These are phyloP conservation scores for Cadophora luteo-olivacea DNA, from an alignment of 2,329 filamentous ascomycete species.

Conservation along the genomic window DNA sequence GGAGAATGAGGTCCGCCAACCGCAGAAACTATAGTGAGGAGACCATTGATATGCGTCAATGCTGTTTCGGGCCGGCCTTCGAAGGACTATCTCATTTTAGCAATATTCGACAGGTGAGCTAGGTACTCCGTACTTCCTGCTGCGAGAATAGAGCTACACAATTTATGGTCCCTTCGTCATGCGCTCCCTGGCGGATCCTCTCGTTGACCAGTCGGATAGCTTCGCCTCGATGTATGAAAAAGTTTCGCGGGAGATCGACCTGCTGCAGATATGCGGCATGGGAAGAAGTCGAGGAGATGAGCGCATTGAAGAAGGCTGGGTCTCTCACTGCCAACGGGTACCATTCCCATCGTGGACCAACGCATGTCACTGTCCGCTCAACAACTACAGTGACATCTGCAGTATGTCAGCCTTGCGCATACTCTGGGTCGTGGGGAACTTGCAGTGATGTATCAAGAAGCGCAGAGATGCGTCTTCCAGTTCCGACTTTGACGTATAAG, in stretches of 20 bases:
- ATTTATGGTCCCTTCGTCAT: slow-evolving; percentile 37
- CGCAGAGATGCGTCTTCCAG: slow-evolving; percentile 31
- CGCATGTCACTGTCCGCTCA: slow-evolving; percentile 27
- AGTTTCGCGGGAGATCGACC: slow-evolving; percentile 25
- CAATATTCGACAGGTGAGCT: neutral
- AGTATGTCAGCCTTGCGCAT: slow-evolving; percentile 28
- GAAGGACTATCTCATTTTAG: slow-evolving; percentile 22
- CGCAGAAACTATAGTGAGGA: slow-evolving; percentile 28
- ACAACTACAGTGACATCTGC: slow-evolving; percentile 34
- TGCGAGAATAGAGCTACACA: slow-evolving; percentile 33
- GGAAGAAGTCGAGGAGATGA: slow-evolving; percentile 33
- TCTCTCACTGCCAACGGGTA: slow-evolving; percentile 35
- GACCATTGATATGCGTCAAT: slow-evolving; percentile 30
- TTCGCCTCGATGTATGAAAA: slow-evolving; percentile 33
- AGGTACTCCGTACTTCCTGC: slow-evolving; percentile 32
- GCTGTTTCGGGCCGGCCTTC: slow-evolving; percentile 28
- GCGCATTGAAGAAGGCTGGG: slow-evolving; percentile 36
- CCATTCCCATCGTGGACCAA: slow-evolving; percentile 37
- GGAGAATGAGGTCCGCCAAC: slow-evolving; percentile 31
- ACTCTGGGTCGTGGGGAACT: slow-evolving; percentile 8
- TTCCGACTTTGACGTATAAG: slow-evolving; percentile 27
- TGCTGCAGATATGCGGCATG: slow-evolving; percentile 33
- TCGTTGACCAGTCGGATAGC: slow-evolving; percentile 34
- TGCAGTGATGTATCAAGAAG: slow-evolving; percentile 36
- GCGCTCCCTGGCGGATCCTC: slow-evolving; percentile 27